Evolutionary conservation across 805 yeast species (phyloP).

Genomic region (Candida montana): DNA sequence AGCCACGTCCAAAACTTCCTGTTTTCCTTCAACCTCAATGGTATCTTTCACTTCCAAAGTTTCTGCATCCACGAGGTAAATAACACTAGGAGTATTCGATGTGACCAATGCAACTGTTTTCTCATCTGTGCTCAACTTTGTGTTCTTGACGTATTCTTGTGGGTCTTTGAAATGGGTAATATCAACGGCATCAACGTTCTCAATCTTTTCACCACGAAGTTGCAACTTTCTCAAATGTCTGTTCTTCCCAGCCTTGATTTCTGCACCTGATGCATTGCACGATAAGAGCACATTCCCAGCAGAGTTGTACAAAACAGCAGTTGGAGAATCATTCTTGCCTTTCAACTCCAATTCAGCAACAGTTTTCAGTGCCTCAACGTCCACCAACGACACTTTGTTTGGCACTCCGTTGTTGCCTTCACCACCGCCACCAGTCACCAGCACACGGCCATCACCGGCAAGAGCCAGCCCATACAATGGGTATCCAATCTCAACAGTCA

Average conservation of each 20-base stretch:
- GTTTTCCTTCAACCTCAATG: conserved; percentile 42
- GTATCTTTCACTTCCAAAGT: conserved; percentile 48
- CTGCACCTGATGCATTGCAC: conserved; percentile 61
- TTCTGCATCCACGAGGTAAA: conserved; percentile 54
- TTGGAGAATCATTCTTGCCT: conserved; percentile 80
- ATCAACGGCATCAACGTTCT: conserved; percentile 58
- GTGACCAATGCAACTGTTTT: conserved; percentile 64
- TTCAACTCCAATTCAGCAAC: conserved; percentile 58
- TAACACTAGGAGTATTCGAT: conserved; percentile 56
- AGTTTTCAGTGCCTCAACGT: conserved; percentile 42
- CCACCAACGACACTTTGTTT: conserved; percentile 69
- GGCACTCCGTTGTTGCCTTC: conserved; percentile 87
- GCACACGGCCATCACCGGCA: conserved; percentile 49
- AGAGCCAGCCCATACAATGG: conserved; percentile 82
- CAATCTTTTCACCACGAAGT: conserved; percentile 38
- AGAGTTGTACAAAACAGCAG: conserved; percentile 63
- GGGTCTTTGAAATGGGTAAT: conserved; percentile 40
- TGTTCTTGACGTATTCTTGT: conserved; percentile 55
- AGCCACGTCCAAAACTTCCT: conserved; percentile 57
- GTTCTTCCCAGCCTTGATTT: conserved; percentile 57
- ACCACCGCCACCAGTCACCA: conserved; percentile 94
- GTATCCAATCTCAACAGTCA: conserved; percentile 28
- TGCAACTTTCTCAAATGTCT: conserved; percentile 64
- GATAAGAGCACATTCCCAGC: conserved; percentile 55
- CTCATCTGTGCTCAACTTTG: conserved; percentile 54